Evolutionary conservation across 495 filamentous ascomycete genomes (phyloP).

Genomic region (Stereocaulon alpinum): DNA sequence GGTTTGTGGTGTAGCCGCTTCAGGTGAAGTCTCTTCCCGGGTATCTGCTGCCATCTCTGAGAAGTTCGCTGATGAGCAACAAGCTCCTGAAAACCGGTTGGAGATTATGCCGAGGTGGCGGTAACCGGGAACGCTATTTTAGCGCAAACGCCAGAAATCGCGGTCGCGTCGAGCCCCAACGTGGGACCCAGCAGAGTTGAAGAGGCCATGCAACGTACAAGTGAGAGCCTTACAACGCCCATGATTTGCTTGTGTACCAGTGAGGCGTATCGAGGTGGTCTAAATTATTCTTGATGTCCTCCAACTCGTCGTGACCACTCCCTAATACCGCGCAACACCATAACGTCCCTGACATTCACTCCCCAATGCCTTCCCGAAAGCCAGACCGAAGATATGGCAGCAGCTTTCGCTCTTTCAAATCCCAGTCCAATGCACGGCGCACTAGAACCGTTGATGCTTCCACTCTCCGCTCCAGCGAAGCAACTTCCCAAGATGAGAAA

Average conservation of each 20-base stretch:
- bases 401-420: slow-evolving; percentile 40
- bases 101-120: background rate
- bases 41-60: slow-evolving; percentile 46
- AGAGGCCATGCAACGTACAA: background rate
- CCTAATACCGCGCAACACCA: background rate
- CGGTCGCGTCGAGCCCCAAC: background rate
- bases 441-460: slow-evolving; percentile 69
- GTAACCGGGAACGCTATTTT: background rate
- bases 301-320: background rate
- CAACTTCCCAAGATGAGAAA: slow-evolving; percentile 76
- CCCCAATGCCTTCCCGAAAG: slow-evolving; percentile 47
- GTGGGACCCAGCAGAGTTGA: background rate
- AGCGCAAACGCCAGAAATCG: slow-evolving; percentile 6
- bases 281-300: background rate
- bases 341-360: background rate
- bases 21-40: slow-evolving; percentile 22
- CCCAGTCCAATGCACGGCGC: slow-evolving; percentile 45
- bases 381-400: slow-evolving; percentile 43
- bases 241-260: too few relatives aligned
- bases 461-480: slow-evolving; percentile 64
- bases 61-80: background rate
- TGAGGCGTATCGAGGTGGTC: background rate
- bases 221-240: background rate
- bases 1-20: background rate
- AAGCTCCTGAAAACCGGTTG: background rate